Percentiles rank a stretch among this genome's conserved stretches.
Evolutionary conservation across 176 grass and related monocot species (phyloP).

Genomic region (Avena eriantha): DNA sequence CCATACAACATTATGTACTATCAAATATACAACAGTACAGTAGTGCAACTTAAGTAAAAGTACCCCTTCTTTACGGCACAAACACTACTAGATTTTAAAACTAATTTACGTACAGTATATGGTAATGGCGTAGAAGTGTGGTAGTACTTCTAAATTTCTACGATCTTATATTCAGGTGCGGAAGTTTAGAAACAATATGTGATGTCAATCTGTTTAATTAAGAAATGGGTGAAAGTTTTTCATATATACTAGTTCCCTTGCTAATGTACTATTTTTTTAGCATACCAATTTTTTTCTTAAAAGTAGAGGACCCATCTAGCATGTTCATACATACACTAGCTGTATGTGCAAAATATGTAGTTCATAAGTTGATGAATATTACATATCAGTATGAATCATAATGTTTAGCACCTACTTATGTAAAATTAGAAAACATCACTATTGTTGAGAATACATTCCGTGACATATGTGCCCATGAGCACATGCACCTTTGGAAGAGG

Average conservation of each 20-base stretch:
- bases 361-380: not conserved
- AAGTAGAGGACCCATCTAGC: not conserved
- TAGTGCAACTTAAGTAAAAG: not conserved
- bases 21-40: not conserved
- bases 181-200: not conserved
- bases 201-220: not conserved
- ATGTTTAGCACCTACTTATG: not conserved
- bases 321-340: not conserved
- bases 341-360: not conserved
- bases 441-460: slow-evolving; percentile 39
- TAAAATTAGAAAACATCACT: not conserved
- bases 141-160: not conserved
- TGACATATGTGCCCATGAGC: slow-evolving; percentile 32
- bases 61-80: not conserved
- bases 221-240: not conserved
- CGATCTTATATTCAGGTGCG: not conserved
- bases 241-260: not conserved
- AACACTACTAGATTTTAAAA: not conserved
- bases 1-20: not conserved
- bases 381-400: not conserved
- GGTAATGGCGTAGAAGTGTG: not conserved
- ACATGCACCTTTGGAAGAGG: slow-evolving; percentile 2
- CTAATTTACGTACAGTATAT: not conserved
- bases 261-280: not conserved
- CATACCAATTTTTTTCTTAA: not conserved